These are phyloP conservation scores for Botrytis cinerea DNA, from an alignment of 2,329 filamentous ascomycete species.

Conservation along the genomic window DNA sequence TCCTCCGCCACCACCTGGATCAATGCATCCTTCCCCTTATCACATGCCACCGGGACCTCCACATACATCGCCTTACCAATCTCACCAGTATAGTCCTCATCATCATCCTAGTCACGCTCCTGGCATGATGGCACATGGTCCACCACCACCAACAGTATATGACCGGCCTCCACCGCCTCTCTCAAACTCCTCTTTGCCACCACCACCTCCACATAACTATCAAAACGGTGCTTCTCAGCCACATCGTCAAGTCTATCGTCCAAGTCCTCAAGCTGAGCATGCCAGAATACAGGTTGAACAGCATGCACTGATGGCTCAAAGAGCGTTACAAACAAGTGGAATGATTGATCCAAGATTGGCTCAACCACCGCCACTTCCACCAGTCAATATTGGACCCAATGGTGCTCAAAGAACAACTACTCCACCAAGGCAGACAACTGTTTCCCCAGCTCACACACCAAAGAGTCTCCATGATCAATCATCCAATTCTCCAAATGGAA, in stretches of 20 bases:
- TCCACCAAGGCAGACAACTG: constrained; percentile 30
- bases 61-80: constrained; percentile 38
- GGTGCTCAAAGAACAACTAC: constrained; percentile 29
- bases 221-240: constrained; percentile 29
- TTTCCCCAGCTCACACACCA: constrained; percentile 17
- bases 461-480: constrained; percentile 23
- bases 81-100: constrained; percentile 37
- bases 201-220: constrained; percentile 34
- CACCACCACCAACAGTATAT: constrained; percentile 35
- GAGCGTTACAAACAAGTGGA: constrained; percentile 33
- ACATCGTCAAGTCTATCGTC: constrained; percentile 38
- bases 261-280: constrained; percentile 46
- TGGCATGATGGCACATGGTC: constrained; percentile 27
- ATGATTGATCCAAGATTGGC: constrained; percentile 35
- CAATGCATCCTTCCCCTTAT: constrained; percentile 38
- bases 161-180: constrained; percentile 43
- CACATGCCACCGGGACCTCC: constrained; percentile 39
- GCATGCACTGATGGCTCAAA: constrained; percentile 40
- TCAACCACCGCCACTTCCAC: constrained; percentile 27
- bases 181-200: constrained; percentile 42
- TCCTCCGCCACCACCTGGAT: constrained; percentile 41
- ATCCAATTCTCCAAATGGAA: constrained; percentile 28
- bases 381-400: constrained; percentile 30
- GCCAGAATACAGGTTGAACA: constrained; percentile 41
- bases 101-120: constrained; percentile 29